phyloP scores from a whole-genome alignment of 2,329 filamentous ascomycete genomes.

The Trichoderma oligosporum region DNA sequence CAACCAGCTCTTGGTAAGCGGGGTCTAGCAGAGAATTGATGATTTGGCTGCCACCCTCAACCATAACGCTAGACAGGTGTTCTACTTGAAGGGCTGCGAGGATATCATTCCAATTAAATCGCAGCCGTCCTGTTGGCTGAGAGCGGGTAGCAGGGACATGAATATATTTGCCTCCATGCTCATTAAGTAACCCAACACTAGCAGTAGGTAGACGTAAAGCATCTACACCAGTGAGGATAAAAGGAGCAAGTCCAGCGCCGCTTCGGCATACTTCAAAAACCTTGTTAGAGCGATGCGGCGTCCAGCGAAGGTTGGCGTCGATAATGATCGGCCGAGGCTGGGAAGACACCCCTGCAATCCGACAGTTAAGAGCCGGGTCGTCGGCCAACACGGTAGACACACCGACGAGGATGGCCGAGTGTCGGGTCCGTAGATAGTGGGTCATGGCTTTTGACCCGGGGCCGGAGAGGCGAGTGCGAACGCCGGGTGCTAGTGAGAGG shows the following conservation, averaged over 20 bases:
- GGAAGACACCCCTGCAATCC: conserved; percentile 56
- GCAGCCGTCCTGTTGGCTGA: conserved; percentile 38
- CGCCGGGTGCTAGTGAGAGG: conserved; percentile 70
- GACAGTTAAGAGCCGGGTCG: conserved; percentile 80
- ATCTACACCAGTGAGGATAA: conserved; percentile 55
- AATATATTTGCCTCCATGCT: conserved; percentile 52
- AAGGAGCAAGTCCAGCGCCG: conserved; percentile 69
- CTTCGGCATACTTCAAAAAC: conserved; percentile 62
- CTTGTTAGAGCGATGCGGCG: conserved; percentile 55
- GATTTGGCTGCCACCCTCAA: conserved; percentile 80
- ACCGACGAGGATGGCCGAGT: conserved; percentile 82
- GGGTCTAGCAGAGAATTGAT: conserved; percentile 76
- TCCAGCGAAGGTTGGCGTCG: conserved; percentile 75
- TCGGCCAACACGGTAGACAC: conserved; percentile 81
- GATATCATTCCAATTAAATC: conserved; percentile 62
- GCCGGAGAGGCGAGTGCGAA: conserved; percentile 80
- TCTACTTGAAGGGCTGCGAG: conserved; percentile 54
- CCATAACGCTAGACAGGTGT: conserved; percentile 76
- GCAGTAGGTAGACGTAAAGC: conserved; percentile 42
- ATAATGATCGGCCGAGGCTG: conserved; percentile 81
- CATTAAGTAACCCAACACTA: conserved; percentile 42
- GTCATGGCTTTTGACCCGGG: conserved; percentile 86
- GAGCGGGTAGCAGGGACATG: conserved; percentile 33
- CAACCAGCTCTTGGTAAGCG: conserved; percentile 58
- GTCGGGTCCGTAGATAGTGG: conserved; percentile 76